phyloP scores from a whole-genome alignment of 2,329 filamentous ascomycete genomes.

The Neonectria ditissima region DNA sequence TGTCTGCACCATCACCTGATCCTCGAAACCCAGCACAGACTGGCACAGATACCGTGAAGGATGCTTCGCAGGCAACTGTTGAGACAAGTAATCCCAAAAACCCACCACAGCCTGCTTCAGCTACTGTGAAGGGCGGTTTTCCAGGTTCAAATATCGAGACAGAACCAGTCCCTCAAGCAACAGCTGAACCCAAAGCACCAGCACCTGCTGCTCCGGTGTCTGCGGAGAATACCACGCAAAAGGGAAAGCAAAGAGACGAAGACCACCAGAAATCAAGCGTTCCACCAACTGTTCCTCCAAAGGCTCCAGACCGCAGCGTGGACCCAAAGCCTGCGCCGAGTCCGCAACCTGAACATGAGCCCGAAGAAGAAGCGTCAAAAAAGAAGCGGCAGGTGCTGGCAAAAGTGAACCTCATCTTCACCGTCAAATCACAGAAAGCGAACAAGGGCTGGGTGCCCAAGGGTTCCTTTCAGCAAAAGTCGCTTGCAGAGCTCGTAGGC shows the following conservation, averaged over 20 bases:
- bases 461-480: not conserved
- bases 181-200: not conserved
- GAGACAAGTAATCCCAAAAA: not conserved
- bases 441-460: slow-evolving; percentile 7
- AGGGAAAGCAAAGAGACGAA: not conserved
- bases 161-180: not conserved
- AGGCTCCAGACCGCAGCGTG: not conserved
- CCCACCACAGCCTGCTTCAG: not conserved
- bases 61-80: not conserved
- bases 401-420: slow-evolving; percentile 1
- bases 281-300: not conserved
- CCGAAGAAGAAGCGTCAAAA: not conserved
- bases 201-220: not conserved
- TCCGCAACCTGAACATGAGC: not conserved
- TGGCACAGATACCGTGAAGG: not conserved
- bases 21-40: not conserved
- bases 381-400: not conserved
- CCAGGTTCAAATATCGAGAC: not conserved
- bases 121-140: not conserved
- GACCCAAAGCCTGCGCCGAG: not conserved
- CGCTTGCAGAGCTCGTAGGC: not conserved
- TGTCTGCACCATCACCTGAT: not conserved
- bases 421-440: slow-evolving; percentile 1
- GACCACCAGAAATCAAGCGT: not conserved
- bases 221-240: not conserved